Base-by-base conservation (phyloP, 2,329 filamentous ascomycete genomes). In the Fusarium bulbicola region DNA sequence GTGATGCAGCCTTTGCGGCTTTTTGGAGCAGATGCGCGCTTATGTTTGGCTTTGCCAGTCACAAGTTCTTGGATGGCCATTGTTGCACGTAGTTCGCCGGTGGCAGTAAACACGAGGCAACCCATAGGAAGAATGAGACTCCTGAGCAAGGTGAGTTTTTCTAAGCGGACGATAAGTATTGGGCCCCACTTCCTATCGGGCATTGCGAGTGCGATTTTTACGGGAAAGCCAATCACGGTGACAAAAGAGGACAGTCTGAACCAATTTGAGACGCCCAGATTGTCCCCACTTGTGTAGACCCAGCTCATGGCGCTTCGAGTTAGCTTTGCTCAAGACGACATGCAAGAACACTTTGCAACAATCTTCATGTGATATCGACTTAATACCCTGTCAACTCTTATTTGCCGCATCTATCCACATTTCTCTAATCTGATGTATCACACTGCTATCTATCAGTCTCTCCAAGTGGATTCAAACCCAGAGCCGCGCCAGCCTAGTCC, bases 191-290 rank as follows among this genome's bases (percentile, higher is more conserved):
- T 47, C 0, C 13, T 1, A 15, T 21, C 45, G 45, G 45, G 21
- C 39, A 24, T 3, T 8, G 52, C 39, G 21, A 30, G 7, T 6
- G 30, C 24, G 11, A 34, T 2, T 24, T 42, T 42, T 30, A 56
- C 52, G 52, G 4, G 21, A 1, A 56, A 56, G 21, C 52, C 37
- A 56, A 56, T 56, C 0, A 56, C n/a, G n/a, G n/a, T n/a, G n/a
- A n/a, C n/a, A n/a, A 9, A 15, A 6, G 1, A 20, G 0, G 1
- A 0, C n/a, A 21, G 37, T 4, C 21, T 42, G 26, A 34, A 3
- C 28, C 18, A 2, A 34, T 28, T 15, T 20, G 7, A 6, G 21
- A 21, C n/a, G 10, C 7, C 0, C 1, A 10, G 13, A 42, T 2
- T 0, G 34, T 36, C 4, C 15, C 34, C 34, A 32, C 6, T 32